Percentiles rank a stretch among this genome's conserved stretches.
These are phyloP conservation scores for Leptomonas seymouri DNA, from an alignment of 208 protist species.

Conservation along the genomic window DNA sequence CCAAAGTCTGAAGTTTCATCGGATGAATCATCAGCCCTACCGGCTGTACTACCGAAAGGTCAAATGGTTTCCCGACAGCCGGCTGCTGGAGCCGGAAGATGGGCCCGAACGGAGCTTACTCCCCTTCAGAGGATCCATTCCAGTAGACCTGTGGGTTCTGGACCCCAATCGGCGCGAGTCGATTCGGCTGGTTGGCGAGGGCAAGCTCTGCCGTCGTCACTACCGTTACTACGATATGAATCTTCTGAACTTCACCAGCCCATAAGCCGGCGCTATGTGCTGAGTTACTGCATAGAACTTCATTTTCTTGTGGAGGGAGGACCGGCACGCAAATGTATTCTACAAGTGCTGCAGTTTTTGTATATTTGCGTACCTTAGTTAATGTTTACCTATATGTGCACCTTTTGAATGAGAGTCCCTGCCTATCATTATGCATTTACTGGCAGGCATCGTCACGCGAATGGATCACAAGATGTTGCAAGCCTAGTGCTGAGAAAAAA, in stretches of 20 bases:
- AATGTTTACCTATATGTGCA: too few species aligned
- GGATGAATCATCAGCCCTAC: constrained; percentile 33
- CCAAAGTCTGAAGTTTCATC: constrained; percentile 8
- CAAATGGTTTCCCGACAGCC: constrained; percentile 20
- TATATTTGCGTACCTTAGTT: too few species aligned
- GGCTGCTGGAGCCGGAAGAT: neutral
- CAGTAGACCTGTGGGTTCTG: constrained; percentile 38
- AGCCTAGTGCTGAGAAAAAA: too few species aligned
- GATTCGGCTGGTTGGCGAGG: constrained; percentile 26
- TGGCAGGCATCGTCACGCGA: too few species aligned
- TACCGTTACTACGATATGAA: constrained; percentile 15
- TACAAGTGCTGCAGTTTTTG: too few species aligned
- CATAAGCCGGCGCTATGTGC: too few species aligned
- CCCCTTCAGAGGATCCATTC: constrained; percentile 31
- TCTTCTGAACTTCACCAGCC: constrained; percentile 20
- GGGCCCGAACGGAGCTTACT: neutral
- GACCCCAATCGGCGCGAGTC: constrained; percentile 10
- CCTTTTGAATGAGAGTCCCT: too few species aligned
- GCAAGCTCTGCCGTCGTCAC: neutral
- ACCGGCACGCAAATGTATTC: too few species aligned
- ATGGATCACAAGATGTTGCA: too few species aligned
- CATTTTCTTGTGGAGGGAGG: too few species aligned
- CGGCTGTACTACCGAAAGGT: constrained; percentile 25
- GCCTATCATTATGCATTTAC: too few species aligned
- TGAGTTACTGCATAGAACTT: too few species aligned